phyloP scores from a whole-genome alignment of 1,284 basidiomycete species.

The Anthracocystis setariae region DNA sequence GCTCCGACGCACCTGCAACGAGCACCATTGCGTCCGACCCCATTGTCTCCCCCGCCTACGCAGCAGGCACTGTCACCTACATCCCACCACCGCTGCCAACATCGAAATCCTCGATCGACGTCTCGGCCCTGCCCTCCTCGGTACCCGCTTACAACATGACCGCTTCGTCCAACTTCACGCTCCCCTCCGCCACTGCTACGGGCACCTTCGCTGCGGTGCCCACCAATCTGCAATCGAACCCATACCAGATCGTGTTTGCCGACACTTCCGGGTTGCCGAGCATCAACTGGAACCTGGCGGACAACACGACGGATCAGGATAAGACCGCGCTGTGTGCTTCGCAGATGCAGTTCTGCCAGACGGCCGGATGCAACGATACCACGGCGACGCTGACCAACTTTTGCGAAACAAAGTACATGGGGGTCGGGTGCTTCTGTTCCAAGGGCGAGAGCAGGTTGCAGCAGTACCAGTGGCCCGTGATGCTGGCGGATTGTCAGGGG shows the following conservation, averaged over 20 bases:
- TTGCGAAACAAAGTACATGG: slow-evolving; percentile 60
- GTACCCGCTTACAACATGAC: slow-evolving; percentile 19
- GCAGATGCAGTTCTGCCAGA: slow-evolving; percentile 60
- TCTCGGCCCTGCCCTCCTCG: slow-evolving; percentile 28
- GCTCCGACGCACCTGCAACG: slow-evolving; percentile 28
- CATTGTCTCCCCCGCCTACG: slow-evolving; percentile 30
- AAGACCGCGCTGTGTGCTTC: slow-evolving; percentile 51
- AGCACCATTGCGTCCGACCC: slow-evolving; percentile 27
- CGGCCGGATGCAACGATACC: slow-evolving; percentile 54
- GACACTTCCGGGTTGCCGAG: slow-evolving; percentile 37
- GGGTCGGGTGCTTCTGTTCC: slow-evolving; percentile 53
- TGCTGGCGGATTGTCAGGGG: slow-evolving; percentile 59
- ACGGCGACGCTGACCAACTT: slow-evolving; percentile 58
- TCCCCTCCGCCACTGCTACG: slow-evolving; percentile 45
- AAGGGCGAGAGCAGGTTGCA: slow-evolving; percentile 52
- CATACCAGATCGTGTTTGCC: slow-evolving; percentile 48
- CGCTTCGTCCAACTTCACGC: slow-evolving; percentile 56
- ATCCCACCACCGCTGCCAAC: slow-evolving; percentile 30
- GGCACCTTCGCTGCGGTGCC: slow-evolving; percentile 38
- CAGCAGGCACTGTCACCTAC: slow-evolving; percentile 43
- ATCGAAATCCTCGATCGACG: slow-evolving; percentile 26
- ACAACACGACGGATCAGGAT: slow-evolving; percentile 17
- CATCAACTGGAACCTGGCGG: slow-evolving; percentile 42
- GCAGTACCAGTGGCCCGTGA: slow-evolving; percentile 66
- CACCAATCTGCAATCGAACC: slow-evolving; percentile 23